Percentiles rank a stretch among this genome's conserved stretches.
phyloP scores from a whole-genome alignment of 2,329 filamentous ascomycete species.

The Aspergillus quadrilineatus region DNA sequence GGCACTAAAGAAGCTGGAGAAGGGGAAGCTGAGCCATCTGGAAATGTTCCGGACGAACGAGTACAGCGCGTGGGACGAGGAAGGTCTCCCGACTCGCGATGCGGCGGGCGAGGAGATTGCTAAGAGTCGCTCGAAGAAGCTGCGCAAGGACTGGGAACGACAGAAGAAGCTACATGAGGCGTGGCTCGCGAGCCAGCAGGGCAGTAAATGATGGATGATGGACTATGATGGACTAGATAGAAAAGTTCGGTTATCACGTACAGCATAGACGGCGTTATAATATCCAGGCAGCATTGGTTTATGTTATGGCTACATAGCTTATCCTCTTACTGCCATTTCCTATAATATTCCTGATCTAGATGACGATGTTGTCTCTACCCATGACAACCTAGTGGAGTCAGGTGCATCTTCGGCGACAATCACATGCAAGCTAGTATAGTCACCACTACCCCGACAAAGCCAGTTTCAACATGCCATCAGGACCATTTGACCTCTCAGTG shows the following conservation, averaged over 20 bases:
- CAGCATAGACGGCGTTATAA: slow-evolving; percentile 13
- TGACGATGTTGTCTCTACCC: no score
- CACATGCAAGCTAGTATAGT: slow-evolving; percentile 5
- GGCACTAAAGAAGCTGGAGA: slow-evolving; percentile 54
- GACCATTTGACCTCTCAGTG: neutral
- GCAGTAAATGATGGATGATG: slow-evolving; percentile 8
- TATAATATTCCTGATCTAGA: no score
- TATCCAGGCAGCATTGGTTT: slow-evolving; percentile 12
- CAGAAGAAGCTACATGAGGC: slow-evolving; percentile 67
- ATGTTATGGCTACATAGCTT: neutral
- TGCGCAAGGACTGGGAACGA: slow-evolving; percentile 84
- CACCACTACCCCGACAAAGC: neutral
- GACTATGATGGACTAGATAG: neutral
- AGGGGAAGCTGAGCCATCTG: slow-evolving; percentile 27
- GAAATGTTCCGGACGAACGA: slow-evolving; percentile 58
- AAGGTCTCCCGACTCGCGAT: slow-evolving; percentile 76
- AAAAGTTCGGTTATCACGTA: slow-evolving; percentile 2
- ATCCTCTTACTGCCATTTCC: neutral
- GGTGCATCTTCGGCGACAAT: neutral
- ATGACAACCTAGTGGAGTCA: neutral
- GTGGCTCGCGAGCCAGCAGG: slow-evolving; percentile 18
- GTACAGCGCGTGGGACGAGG: slow-evolving; percentile 77
- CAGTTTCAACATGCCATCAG: neutral
- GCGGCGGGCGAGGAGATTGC: slow-evolving; percentile 75
- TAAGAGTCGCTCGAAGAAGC: slow-evolving; percentile 76